Conservation (phyloP, 2,329 filamentous ascomycete species). For the Orbilia quercus region DNA sequence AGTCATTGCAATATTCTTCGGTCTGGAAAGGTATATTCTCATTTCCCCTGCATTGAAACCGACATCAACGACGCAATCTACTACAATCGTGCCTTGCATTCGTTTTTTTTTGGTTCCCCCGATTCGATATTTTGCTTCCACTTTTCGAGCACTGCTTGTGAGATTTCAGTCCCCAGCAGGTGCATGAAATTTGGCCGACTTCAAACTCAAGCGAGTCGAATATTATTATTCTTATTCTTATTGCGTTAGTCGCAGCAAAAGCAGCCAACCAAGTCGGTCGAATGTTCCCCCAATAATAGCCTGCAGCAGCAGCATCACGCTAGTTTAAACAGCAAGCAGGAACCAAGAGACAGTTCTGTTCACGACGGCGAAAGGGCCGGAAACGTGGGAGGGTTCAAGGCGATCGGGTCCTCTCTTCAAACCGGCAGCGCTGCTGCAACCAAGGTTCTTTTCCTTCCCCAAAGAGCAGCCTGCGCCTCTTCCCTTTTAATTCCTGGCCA, state of each 20-base stretch:
- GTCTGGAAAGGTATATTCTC: no score
- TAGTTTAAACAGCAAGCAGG: constrained; percentile 35
- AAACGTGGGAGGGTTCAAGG: constrained; percentile 47
- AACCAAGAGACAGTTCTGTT: constrained; percentile 7
- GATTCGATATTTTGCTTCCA: constrained; percentile 3
- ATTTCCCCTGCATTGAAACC: constrained; percentile 20
- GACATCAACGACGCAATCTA: not conserved
- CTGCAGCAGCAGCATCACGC: constrained; percentile 30
- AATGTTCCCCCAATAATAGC: constrained; percentile 54
- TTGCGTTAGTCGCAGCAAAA: constrained; percentile 16
- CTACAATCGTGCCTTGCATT: constrained; percentile 29
- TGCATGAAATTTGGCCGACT: constrained; percentile 42
- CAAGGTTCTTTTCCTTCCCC: constrained; percentile 49
- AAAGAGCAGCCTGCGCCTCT: constrained; percentile 56
- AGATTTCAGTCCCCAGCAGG: constrained; percentile 46
- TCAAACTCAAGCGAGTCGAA: constrained; percentile 26
- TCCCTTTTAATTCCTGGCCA: constrained; percentile 55
- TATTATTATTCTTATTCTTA: not conserved
- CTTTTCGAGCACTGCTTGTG: not conserved
- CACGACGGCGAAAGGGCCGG: constrained; percentile 39
- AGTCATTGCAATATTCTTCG: no score
- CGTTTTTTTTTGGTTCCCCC: not conserved
- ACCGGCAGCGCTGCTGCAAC: constrained; percentile 28
- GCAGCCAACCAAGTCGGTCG: constrained; percentile 9
- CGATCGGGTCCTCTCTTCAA: constrained; percentile 21